A percentile compares a stretch with the other conserved stretches of the same genome.
Conservation (phyloP, 768 basidiomycete genomes). For the Leucocoprinus birnbaumii region DNA sequence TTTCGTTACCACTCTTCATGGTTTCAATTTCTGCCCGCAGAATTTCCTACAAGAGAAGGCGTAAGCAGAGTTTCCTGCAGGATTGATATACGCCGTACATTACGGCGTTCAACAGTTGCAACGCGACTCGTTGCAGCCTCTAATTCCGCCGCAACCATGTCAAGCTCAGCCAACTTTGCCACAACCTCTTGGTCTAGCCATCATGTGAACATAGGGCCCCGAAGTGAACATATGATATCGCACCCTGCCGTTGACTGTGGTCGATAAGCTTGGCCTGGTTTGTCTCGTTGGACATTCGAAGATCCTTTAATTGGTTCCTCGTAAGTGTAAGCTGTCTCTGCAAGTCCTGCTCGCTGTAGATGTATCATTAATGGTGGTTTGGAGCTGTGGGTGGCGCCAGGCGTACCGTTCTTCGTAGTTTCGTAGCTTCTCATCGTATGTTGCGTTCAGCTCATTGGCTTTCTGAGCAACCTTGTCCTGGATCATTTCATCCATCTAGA, state of each 20-base stretch:
- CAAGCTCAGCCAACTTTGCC: slow-evolving; percentile 87
- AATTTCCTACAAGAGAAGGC: slow-evolving; percentile 60
- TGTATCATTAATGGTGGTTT: not conserved
- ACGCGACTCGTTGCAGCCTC: slow-evolving; percentile 95
- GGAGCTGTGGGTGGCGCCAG: not conserved
- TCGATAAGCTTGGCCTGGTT: slow-evolving; percentile 92
- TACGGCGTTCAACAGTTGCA: slow-evolving; percentile 88
- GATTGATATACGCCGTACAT: slow-evolving; percentile 46
- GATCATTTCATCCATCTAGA: slow-evolving; percentile 92
- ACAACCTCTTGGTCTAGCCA: slow-evolving; percentile 84
- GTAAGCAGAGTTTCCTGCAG: not conserved
- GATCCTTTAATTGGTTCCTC: slow-evolving; percentile 85
- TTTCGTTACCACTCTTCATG: slow-evolving; percentile 75
- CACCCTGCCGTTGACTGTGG: slow-evolving; percentile 88
- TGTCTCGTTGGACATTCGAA: slow-evolving; percentile 88
- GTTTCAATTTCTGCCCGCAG: slow-evolving; percentile 93
- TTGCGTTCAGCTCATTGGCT: slow-evolving; percentile 95
- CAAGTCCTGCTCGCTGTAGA: slow-evolving; percentile 81
- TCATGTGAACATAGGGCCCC: not conserved
- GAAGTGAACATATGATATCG: not conserved
- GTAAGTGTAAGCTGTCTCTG: slow-evolving; percentile 88
- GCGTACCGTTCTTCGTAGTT: slow-evolving; percentile 94
- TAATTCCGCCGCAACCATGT: slow-evolving; percentile 92
- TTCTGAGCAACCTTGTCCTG: slow-evolving; percentile 87
- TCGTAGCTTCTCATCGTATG: slow-evolving; percentile 91